phyloP scores from a whole-genome alignment of 2,329 filamentous ascomycete species.

The Penicillium aurantiogriseum region DNA sequence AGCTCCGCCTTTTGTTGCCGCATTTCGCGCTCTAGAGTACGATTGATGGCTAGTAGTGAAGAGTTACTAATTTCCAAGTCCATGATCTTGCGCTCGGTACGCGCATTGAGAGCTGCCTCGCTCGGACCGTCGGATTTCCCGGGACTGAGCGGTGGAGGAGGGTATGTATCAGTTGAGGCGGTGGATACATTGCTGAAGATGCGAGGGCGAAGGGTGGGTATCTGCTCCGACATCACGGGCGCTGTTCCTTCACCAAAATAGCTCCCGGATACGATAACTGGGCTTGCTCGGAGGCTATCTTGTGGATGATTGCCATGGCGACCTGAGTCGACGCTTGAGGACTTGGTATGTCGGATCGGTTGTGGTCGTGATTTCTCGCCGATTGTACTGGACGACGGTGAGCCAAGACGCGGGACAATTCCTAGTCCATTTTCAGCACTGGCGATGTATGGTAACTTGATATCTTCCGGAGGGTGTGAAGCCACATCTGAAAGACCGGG shows the following conservation, averaged over 20 bases:
- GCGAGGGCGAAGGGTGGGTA: constrained; percentile 30
- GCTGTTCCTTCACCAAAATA: constrained; percentile 20
- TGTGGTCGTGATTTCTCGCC: constrained; percentile 16
- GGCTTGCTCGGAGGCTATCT: constrained; percentile 32
- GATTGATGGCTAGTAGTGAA: constrained; percentile 90
- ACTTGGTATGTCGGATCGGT: constrained; percentile 31
- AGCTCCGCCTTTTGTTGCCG: constrained; percentile 88
- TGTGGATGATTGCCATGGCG: constrained; percentile 15
- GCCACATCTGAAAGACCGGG: constrained; percentile 29
- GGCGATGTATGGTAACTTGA: constrained; percentile 17
- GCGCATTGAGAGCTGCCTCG: constrained; percentile 81
- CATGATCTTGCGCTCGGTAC: constrained; percentile 89
- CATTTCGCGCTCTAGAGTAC: constrained; percentile 85
- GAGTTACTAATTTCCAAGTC: constrained; percentile 97
- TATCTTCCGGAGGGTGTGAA: constrained; percentile 26
- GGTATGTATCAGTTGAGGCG: constrained; percentile 39
- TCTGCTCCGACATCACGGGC: constrained; percentile 27
- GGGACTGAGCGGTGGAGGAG: constrained; percentile 55
- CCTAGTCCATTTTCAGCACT: constrained; percentile 25
- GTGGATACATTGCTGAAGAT: constrained; percentile 37
- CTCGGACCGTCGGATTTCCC: constrained; percentile 44
- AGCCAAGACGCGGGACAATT: constrained; percentile 18
- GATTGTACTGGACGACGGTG: constrained; percentile 23
- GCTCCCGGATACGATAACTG: constrained; percentile 31
- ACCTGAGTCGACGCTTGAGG: constrained; percentile 35